Base-by-base conservation (phyloP, 129 eudicot species). In the Tanacetum coccineum region DNA sequence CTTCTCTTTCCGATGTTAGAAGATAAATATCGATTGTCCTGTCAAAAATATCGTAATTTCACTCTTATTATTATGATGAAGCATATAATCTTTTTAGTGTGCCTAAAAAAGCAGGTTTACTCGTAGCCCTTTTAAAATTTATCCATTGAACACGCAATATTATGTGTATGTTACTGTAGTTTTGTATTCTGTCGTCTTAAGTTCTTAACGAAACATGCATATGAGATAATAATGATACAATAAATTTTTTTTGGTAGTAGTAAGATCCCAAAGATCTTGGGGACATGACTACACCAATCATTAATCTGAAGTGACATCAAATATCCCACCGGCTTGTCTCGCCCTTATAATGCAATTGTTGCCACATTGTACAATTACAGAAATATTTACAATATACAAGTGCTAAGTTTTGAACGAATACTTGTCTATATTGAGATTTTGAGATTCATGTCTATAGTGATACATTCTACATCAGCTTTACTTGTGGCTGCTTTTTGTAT, bases 281-380 rank as follows among this genome's bases (percentile, higher is more conserved):
- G 63, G 42, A 58, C n/a, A 21, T 62, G 32, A 62, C 52, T 36
- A 9, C 49, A 40, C n/a, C 44, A 45, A 64, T 45, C 42, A 46
- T 46, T 46, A 9, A 36, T 36, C 42, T 36, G 56, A 64, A 64
- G 19, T 64, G 42, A 64, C 56, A 64, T 12, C 54, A 46, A 64
- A 46, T 36, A 64, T 64, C 69, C 55, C 6, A 36, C 54, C 18
- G 14, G 40, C 11, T 45, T 36, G 10, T 64, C 42, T 64, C 22
- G 14, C 40, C 46, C 42, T 64, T 54, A 21, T 21, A 12, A 22
- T 13, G 15, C 48, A 4, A 42, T 25, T 51, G 3, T 53, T 5
- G 13, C 53, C 53, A 13, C n/a, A 48, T n/a, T n/a, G n/a, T 13
- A 48, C 3, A 48, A 3, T 48, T 48, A 14, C 17, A 11, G 15